Base-by-base conservation (phyloP, 441 rosid species). In the Sinapis alba region DNA sequence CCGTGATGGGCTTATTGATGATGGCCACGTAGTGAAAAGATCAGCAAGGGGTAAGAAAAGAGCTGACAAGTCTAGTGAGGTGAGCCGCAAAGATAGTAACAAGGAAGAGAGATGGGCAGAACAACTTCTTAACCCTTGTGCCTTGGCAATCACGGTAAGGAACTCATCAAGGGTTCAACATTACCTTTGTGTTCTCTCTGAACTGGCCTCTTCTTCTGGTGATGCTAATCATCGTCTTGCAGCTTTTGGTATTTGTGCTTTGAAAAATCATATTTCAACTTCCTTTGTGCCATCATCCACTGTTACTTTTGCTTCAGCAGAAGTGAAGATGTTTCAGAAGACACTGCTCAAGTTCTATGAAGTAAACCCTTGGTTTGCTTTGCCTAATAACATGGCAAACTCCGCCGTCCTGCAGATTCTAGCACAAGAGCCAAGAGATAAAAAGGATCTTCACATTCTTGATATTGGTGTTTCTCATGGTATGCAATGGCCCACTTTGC, bases 391-490 rank as follows among this genome's bases (percentile, higher is more conserved):
- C 81, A 78, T 94, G 67, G 92, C 94, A 19, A 94, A 94, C 81
- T 81, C 95, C 61, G 91, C 90, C 9, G 88, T 94, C 74, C 86
- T 92, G 60, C 97, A 94, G 78, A 78, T 90, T 74, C 86, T 92
- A 58, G 79, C 78, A 43, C 91, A 87, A 67, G 85, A 82, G 19
- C 76, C 72, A 9, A 77, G 68, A 30, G 77, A 78, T 18, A 68
- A 72, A 7, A 66, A 65, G 0, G 79, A 58, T 71, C 85, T 92
- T 43, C 97, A 94, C 79, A 82, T 94, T 76, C 85, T 92, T 27
- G 97, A 94, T 77, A 89, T 94, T 20, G 96, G 97, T 6, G 93
- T 92, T 60, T 94, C 99, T 65, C 97, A 94, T 62, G 97, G 97
- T 26, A 89, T 93, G 59, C 99, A 92, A 78, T 92, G 97, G 97